These are phyloP conservation scores for Termitomyces bulborhizus DNA, from an alignment of 768 basidiomycete genomes.

Conservation along the genomic window DNA sequence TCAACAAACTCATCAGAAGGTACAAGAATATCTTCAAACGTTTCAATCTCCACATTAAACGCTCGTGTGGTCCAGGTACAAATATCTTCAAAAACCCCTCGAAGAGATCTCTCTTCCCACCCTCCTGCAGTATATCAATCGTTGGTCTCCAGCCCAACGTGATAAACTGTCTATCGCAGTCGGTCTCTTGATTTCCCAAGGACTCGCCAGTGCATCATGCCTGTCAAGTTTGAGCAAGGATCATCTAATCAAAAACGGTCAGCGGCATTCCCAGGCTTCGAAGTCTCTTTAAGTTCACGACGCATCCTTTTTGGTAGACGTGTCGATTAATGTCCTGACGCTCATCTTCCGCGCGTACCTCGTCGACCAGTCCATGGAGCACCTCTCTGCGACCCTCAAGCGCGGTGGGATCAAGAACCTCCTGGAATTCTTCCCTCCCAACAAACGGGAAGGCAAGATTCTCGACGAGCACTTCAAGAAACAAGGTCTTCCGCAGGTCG, in stretches of 20 bases:
- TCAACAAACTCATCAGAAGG: slow-evolving; percentile 96
- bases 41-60: neutral
- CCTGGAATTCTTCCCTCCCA: slow-evolving; percentile 79
- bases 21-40: slow-evolving; percentile 20
- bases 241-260: slow-evolving; percentile 93
- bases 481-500: slow-evolving; percentile 68
- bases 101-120: slow-evolving; percentile 79
- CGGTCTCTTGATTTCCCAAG: slow-evolving; percentile 80
- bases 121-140: slow-evolving; percentile 84
- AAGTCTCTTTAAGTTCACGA: neutral
- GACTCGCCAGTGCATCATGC: slow-evolving; percentile 71
- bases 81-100: slow-evolving; percentile 97
- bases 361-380: slow-evolving; percentile 81
- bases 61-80: slow-evolving; percentile 60
- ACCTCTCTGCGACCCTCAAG: slow-evolving; percentile 76
- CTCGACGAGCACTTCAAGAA: slow-evolving; percentile 87
- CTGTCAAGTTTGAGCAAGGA: slow-evolving; percentile 85
- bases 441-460: slow-evolving; percentile 65
- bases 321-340: slow-evolving; percentile 71
- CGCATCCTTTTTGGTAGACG: slow-evolving; percentile 39
- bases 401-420: slow-evolving; percentile 84
- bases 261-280: slow-evolving; percentile 2
- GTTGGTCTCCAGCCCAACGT: slow-evolving; percentile 71
- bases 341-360: slow-evolving; percentile 80
- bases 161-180: slow-evolving; percentile 80